Evolutionary conservation across 2,329 filamentous ascomycete genomes (phyloP).

Genomic region (Emericellopsis atlantica): DNA sequence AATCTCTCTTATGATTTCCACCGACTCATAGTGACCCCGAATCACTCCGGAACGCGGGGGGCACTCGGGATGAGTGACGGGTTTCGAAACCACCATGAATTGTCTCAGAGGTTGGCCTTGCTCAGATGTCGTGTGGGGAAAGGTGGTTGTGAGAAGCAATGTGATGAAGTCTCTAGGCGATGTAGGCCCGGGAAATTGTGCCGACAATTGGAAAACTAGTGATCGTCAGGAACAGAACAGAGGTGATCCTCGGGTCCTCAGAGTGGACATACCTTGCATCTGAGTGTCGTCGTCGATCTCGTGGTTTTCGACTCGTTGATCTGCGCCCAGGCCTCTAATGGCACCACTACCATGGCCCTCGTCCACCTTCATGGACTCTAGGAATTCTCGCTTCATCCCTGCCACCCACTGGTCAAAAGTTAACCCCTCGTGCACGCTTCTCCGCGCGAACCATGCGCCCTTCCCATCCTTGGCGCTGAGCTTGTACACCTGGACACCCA

Average conservation of each 20-base stretch:
- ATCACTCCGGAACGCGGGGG: slow-evolving; percentile 62
- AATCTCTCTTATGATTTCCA: slow-evolving; percentile 82
- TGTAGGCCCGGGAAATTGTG: slow-evolving; percentile 81
- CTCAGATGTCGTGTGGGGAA: slow-evolving; percentile 24
- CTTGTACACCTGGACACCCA: slow-evolving; percentile 70
- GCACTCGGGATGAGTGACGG: slow-evolving; percentile 64
- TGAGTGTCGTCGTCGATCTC: slow-evolving; percentile 45
- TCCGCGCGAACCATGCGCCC: slow-evolving; percentile 80
- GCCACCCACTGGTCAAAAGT: slow-evolving; percentile 67
- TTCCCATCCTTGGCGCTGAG: slow-evolving; percentile 65
- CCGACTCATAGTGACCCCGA: slow-evolving; percentile 77
- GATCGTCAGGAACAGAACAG: slow-evolving; percentile 7
- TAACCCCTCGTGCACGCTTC: slow-evolving; percentile 70
- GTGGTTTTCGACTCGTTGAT: slow-evolving; percentile 56
- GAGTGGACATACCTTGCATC: slow-evolving; percentile 39
- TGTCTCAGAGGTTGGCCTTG: slow-evolving; percentile 41
- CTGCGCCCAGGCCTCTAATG: slow-evolving; percentile 76
- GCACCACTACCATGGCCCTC: slow-evolving; percentile 59
- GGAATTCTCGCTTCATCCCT: slow-evolving; percentile 68
- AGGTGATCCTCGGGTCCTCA: slow-evolving; percentile 5
- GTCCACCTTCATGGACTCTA: slow-evolving; percentile 60
- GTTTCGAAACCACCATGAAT: slow-evolving; percentile 80
- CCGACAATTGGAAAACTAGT: slow-evolving; percentile 71
- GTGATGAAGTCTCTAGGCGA: slow-evolving; percentile 82
- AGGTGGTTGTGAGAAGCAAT: slow-evolving; percentile 56